Evolutionary conservation across 2,329 filamentous ascomycete genomes (phyloP), one percentile per base, ranked within the genome.

Genomic region (Penicillium freii): DNA sequence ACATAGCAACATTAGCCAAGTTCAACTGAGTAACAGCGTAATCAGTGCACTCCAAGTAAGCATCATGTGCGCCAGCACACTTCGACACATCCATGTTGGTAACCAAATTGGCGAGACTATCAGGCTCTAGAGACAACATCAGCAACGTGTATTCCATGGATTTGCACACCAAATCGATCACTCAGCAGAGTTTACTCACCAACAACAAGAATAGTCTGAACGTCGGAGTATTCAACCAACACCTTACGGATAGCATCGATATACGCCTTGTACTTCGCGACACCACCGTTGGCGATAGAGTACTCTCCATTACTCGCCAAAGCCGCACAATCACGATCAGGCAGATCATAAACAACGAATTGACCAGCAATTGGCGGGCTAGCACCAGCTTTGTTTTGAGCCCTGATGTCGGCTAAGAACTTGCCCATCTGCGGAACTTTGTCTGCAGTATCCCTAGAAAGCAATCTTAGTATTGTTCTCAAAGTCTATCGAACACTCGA

Each of bases 281-380:
- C 72, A 21, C 81, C 75, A 50, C 81, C 71, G 55, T 86, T 72
- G 57, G 80, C 82, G 56, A 86, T 82, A 21, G 77, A 73, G 45
- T 84, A 80, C 71, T 87, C 84, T 58, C 85, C 84, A 66, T 87
- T 87, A 61, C 84, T 87, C 15, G 84, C 84, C 64, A 83, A 76
- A 49, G 85, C 85, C 15, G 84, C 81, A 66, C 85, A 87, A 68
- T 87, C 85, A 69, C 84, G 82, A 64, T 86, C 84, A 44, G 85
- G 85, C 13, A 87, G 74, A 68, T 87, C 81, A 71, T 87, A 87
- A 53, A 87, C 82, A 54, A 87, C 84, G 52, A 87, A 81, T 1
- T 77, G 77, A 19, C 78, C 79, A 19, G 79, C 77, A 56, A 80
- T 67, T 4, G 76, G 75, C 34, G 77, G 76, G 51, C 69, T 78